phyloP scores from a whole-genome alignment of 192 early-diverging fungal species.

The Backusella tuberculispora region DNA sequence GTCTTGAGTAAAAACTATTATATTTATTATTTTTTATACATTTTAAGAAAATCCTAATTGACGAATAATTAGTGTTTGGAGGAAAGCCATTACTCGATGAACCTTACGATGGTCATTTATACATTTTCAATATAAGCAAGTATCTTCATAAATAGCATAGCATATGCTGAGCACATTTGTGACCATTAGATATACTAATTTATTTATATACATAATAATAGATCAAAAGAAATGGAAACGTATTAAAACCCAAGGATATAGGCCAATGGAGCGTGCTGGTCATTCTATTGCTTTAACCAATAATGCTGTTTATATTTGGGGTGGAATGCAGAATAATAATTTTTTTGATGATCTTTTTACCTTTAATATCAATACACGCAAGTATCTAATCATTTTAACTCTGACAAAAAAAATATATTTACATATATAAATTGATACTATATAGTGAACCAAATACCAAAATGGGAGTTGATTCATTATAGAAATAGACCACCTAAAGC shows the following conservation, averaged over 20 bases:
- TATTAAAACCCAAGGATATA: conserved; percentile 37
- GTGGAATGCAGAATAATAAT: conserved; percentile 43
- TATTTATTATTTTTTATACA: background rate
- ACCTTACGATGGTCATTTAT: conserved; percentile 32
- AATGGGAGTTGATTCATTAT: conserved; percentile 23
- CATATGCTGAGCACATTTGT: background rate
- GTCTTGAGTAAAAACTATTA: conserved; percentile 40
- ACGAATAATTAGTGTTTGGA: conserved; percentile 38
- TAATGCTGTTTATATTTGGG: conserved; percentile 49
- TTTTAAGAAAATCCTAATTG: background rate
- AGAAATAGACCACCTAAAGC: conserved; percentile 24
- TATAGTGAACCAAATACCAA: background rate
- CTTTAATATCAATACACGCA: conserved; percentile 51
- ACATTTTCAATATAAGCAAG: conserved; percentile 40
- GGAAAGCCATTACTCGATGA: conserved; percentile 40
- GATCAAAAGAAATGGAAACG: conserved; percentile 47
- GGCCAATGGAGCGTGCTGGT: conserved; percentile 44
- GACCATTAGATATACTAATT: background rate
- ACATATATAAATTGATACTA: no score
- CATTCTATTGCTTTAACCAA: conserved; percentile 49
- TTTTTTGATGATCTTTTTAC: conserved; percentile 51
- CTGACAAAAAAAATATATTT: no score
- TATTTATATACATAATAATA: conserved; percentile 5
- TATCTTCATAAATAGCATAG: background rate
- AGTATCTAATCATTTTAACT: conserved; percentile 19